Evolutionary conservation across 192 early-diverging fungal genomes (phyloP), one percentile per base, ranked within the genome.

Genomic region (Gigaspora rosea): DNA sequence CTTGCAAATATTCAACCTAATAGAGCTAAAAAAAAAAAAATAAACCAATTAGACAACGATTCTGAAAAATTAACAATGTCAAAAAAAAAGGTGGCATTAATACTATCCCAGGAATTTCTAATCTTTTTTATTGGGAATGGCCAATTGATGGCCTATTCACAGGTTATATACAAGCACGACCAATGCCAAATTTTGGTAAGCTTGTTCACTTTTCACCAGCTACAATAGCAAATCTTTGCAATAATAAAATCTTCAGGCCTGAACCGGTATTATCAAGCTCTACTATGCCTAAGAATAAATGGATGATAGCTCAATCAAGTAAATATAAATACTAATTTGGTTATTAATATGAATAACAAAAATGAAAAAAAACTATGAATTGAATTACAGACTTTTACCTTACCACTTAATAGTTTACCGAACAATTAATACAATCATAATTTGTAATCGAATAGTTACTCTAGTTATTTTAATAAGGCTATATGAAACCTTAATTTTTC

Each of bases 1-100:
- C 20, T 69, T 51, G 67, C 49, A 69, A 69, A 69, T 48, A 67
- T 67, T 67, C 18, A 67, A 27, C n/a, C 65, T 35, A 67, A 67
- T 67, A 61, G 59, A 32, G 22, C 12, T 61, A n/a, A n/a, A n/a
- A 32, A 61, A 61, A 61, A 32, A 32, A 61, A 61, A 41, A 41
- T 41, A n/a, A n/a, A n/a, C n/a, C 5, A 41, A 41, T 41, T 41
- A 41, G 5, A 41, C 4, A 12, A 61, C 12, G 22, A 61, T 61
- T 61, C 59, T 61, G 59, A 61, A 10, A 61, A 61, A 32, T 61
- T 3, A 61, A 18, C 12, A 61, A 32, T 13, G 10, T n/a, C n/a
- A n/a, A 33, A 61, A 61, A 61, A 61, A 61, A 61, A 61, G 22
- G 59, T 32, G 22, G 22, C 8, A 18, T 61, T 18, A 61, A 61